Evolutionary conservation across 345 rosid genomes (phyloP).

Genomic region (Hibiscus mutabilis): DNA sequence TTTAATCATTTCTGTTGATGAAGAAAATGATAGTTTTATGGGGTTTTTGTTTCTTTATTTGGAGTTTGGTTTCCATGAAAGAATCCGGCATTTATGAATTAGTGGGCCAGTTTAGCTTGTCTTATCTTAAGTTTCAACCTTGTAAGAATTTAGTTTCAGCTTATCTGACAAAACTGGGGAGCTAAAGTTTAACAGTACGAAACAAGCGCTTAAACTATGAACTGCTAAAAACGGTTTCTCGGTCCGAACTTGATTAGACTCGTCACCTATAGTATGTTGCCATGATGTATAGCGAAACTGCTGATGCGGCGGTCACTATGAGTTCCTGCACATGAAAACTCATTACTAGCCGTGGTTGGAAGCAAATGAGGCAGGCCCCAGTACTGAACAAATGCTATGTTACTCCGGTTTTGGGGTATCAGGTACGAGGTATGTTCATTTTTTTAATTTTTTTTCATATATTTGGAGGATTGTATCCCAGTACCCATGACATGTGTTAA

Average conservation of each 20-base stretch:
- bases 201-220: background rate
- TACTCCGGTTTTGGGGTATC: background rate
- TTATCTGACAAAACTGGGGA: conserved; percentile 18
- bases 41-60: too few species aligned
- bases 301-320: conserved; percentile 45
- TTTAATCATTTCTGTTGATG: too few species aligned
- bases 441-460: background rate
- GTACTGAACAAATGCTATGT: background rate
- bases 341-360: background rate
- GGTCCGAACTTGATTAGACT: background rate
- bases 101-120: too few species aligned
- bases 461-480: background rate
- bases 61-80: too few species aligned
- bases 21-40: too few species aligned
- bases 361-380: background rate
- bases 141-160: background rate
- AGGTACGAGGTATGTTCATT: background rate
- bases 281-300: conserved; percentile 41
- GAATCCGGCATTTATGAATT: too few species aligned
- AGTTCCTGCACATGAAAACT: conserved; percentile 44
- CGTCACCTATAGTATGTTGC: conserved; percentile 44
- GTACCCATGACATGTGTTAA: background rate
- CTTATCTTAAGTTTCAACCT: background rate
- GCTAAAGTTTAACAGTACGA: background rate
- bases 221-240: background rate